Base-by-base conservation (phyloP, 2,329 filamentous ascomycete genomes). In the Colletotrichum spinosum region DNA sequence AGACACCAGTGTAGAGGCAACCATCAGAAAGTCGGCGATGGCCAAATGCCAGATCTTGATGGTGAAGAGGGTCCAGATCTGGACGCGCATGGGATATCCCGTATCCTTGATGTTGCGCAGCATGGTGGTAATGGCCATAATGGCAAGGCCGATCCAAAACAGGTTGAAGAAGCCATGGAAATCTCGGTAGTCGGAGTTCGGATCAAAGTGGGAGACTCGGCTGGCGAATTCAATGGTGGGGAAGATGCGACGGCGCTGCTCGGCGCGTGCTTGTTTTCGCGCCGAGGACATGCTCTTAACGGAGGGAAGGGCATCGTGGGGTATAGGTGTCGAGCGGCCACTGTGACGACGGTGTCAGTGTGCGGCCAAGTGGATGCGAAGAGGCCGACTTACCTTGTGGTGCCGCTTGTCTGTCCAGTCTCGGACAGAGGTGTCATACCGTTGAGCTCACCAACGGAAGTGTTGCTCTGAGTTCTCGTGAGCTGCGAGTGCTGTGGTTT, bases 101-200 rank as follows among this genome's bases (percentile, higher is more conserved):
- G 93, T 97, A 75, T 98, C 96, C 78, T 95, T 97, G 74, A 96
- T 88, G 77, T 97, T 98, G 72, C 95, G 89, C 73, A 97, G 80
- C 83, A 94, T 93, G n/a, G 92, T 92, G 3, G 95, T 98, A 68
- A 97, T 90, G 72, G 94, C 93, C 94, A 99, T 97, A 77, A 99
- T 97, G 70, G 92, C 93, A 65, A 99, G 84, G 9, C 93, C 93
- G 69, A 99, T 95, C 96, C 96, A 99, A 81, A 99, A 99, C 42
- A 99, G 87, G 58, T 96, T 93, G 81, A 97, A 99, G 86, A 99
- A 99, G 75, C 96, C 96, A 72, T 93, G 89, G 77, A 99, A 99
- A 78, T 99, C 94, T 73, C 90, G 90, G 77, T 98, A 94, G 73
- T 97, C 94, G 78, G 92, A 97, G 54, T 88, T 86, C 0, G 94